Base-by-base conservation (phyloP, 1,139 yeast species). In the Yarrowia galli region DNA sequence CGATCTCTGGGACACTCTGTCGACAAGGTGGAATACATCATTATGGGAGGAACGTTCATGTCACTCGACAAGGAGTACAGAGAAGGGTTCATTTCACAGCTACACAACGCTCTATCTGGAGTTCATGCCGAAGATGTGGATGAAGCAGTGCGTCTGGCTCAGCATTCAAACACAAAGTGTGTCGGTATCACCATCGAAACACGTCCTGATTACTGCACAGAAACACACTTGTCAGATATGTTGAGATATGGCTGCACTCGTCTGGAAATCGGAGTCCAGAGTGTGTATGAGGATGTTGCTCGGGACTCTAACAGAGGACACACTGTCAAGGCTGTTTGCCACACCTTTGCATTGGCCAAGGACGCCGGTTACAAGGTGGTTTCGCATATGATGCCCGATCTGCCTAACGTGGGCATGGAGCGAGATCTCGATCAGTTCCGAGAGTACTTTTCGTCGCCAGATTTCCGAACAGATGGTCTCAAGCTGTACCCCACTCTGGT, bases 41-140 rank as follows among this genome's bases (percentile, higher is more conserved):
- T 95, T 72, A 95, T 95, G 99, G 99, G 99, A 68, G 99, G 99
- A 71, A 95, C 99, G 0, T 95, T 95, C 77, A 95, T 95, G 99
- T 90, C 97, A 9, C 82, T 95, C 70, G 96, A 97, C 13, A 85
- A 87, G 63, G 95, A 89, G 67, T 95, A 95, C 79, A 83, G 99
- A 69, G 99, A 95, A 77, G 85, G 83, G 65, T 96, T 95, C 74
- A 93, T 95, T 70, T 86, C 95, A 18, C 92, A 90, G 74, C 81
- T 95, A 72, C 99, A 95, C 78, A 96, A 95, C 78, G 99, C 99
- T 0, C 82, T 95, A 68, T 91, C 97, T 16, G 99, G 99, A 38
- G 92, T 87, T 77, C 91, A 91, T 72, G 97, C 98, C 70, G 86
- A 85, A 20, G 87, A 92, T 77, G 83, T 95, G 15, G 97, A 92